Base-by-base conservation (phyloP, 2,329 filamentous ascomycete species). In the Parascedosporium putredinis region DNA sequence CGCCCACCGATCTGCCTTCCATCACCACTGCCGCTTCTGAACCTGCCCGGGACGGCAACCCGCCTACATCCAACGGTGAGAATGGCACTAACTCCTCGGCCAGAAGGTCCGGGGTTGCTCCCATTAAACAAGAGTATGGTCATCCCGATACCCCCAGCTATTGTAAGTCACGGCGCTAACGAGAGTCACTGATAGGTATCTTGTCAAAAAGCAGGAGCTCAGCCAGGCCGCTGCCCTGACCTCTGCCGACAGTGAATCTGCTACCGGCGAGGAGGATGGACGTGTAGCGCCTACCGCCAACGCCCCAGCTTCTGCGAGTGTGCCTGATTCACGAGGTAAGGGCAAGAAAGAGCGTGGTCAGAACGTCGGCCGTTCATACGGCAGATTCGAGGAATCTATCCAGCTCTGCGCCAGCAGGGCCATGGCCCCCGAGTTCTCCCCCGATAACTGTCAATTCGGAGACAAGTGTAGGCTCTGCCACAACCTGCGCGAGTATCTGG, bases 301-400 rank as follows among this genome's bases (percentile, higher is more conserved):
- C 1, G 6, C 38, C 20, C 38, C 20, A 42, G 20, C 38, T 22
- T 42, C 38, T 10, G 38, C 38, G 12, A 10, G 16, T 7, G 38
- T 22, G 38, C 20, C 38, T 20, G 56, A 58, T 38, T 65, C 63
- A 54, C 63, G 62, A 57, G 63, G 62, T 47, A 69, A 68, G 56
- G 63, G 64, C 40, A 72, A 71, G 61, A 70, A 64, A 50, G 62
- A 62, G 56, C 70, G 71, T 40, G 58, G 61, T 10, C 89, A 95
- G 66, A 96, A 97, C 66, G 89, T 83, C 55, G 80, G 80, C 56
- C 84, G 91, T 51, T 78, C 78, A 40, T 96, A 93, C 63, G 89
- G 89, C 47, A 81, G 74, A 55, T 93, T 88, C 38, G 77, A 80
- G 53, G 91, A 97, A 62, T 78, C 78, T 25, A 74, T 90, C 50